Evolutionary conservation across 2,329 filamentous ascomycete genomes (phyloP), one percentile per base, ranked within the genome.

Genomic region (Diaporthe citri): DNA sequence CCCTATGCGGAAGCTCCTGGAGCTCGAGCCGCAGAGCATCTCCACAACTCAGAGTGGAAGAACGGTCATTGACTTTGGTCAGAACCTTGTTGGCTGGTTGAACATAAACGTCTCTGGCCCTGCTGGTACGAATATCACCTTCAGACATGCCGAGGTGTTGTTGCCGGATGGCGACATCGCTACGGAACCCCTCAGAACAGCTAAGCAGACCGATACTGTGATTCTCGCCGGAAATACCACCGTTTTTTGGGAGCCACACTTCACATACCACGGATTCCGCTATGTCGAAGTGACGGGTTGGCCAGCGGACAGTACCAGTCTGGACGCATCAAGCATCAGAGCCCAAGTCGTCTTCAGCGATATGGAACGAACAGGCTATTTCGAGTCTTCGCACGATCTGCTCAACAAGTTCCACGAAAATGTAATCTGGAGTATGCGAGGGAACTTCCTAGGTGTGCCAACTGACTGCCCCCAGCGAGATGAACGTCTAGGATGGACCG

Each of bases 381-480:
- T 87, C 71, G 76, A 80, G 7, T 86, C 87, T 86, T 72, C 69
- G 3, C 73, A 71, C 28, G 51, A 51, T 25, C 8, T 66, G 4
- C 66, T 74, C 31, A 74, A 74, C 43, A 72, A 72, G 2, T 81
- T 88, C 3, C 85, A 88, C 71, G 70, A 83, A 15, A 87, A 88
- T 67, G 81, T 84, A 5, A 75, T 81, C 31, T 87, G 86, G 86
- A 81, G 81, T 31, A 86, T 87, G 83, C 81, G 82, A 41, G 84
- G 85, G 3, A 88, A 87, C 72, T 87, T 87, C 74, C 60, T 87
- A 1, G 81, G 80, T 10, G 78, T 87, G 5, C 85, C 85, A 2
- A 87, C 85, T 0, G 86, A 88, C 76, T 87, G 86, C 77, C 86
- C 86, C 1, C 85, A 87, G 74, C 79, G 86, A 22, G 86, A 88